Conservation (phyloP, 495 filamentous ascomycete species). For the Lasiosphaeria hispida region DNA sequence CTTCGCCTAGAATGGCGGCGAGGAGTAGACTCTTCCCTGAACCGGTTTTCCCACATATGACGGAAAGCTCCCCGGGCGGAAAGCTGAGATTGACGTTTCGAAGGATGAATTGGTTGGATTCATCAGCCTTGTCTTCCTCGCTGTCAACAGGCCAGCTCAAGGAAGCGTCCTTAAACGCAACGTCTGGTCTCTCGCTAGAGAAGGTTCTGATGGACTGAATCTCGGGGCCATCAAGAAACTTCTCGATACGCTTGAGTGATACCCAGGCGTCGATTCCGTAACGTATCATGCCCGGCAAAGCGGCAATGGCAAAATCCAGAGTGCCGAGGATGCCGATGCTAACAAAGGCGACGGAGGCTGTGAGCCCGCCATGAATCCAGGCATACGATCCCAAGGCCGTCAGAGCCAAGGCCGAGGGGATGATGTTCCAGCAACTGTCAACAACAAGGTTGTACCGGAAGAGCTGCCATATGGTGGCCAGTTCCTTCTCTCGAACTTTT, state of each 20-base stretch:
- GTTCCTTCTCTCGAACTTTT: slow-evolving; percentile 58
- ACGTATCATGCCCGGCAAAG: slow-evolving; percentile 66
- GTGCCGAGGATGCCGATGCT: slow-evolving; percentile 65
- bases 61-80: not conserved
- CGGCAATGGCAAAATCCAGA: slow-evolving; percentile 65
- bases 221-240: slow-evolving; percentile 64
- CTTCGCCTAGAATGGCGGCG: not conserved
- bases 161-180: slow-evolving; percentile 4
- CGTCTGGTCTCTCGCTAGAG: not conserved
- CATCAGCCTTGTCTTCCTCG: not conserved
- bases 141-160: slow-evolving; percentile 5
- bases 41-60: not conserved
- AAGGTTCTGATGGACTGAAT: slow-evolving; percentile 63
- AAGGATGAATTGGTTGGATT: not conserved
- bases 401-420: slow-evolving; percentile 65
- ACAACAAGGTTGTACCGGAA: slow-evolving; percentile 56
- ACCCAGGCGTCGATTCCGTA: slow-evolving; percentile 64
- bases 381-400: slow-evolving; percentile 65
- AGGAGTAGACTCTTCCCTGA: not conserved
- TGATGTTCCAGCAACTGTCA: slow-evolving; percentile 63
- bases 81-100: slow-evolving; percentile 5
- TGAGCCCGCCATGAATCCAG: slow-evolving; percentile 54
- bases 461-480: slow-evolving; percentile 56
- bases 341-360: slow-evolving; percentile 73
- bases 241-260: slow-evolving; percentile 65